Conservation (phyloP, 805 yeast genomes). For the Ogataea populi-albae region DNA sequence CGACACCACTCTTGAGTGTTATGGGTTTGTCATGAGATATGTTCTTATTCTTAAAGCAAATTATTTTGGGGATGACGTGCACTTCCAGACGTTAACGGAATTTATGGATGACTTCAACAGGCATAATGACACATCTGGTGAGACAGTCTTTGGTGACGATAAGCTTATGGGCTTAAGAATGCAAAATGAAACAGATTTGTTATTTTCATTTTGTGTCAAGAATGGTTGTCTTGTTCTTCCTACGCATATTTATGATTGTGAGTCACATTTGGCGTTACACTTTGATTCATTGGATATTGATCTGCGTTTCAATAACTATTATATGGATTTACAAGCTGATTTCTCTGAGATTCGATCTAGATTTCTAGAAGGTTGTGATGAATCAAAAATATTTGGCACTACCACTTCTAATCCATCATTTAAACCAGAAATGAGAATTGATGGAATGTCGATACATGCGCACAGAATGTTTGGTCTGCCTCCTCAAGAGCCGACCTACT, state of each 20-base stretch:
- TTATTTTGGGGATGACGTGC: constrained; percentile 84
- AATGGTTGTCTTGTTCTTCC: constrained; percentile 77
- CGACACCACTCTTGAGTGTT: constrained; percentile 63
- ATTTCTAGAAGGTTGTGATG: constrained; percentile 23
- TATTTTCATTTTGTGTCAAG: constrained; percentile 65
- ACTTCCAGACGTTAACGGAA: constrained; percentile 84
- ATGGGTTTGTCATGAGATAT: constrained; percentile 77
- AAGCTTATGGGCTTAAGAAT: constrained; percentile 35
- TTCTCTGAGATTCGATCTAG: constrained; percentile 53
- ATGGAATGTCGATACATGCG: constrained; percentile 68
- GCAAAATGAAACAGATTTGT: constrained; percentile 74
- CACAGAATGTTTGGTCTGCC: constrained; percentile 93
- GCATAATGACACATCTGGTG: background rate
- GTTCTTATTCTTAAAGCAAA: constrained; percentile 77
- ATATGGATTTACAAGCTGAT: constrained; percentile 87
- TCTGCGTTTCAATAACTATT: constrained; percentile 82
- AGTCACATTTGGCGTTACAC: constrained; percentile 57
- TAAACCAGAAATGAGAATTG: constrained; percentile 49
- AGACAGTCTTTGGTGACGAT: background rate
- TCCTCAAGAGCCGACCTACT: constrained; percentile 82
- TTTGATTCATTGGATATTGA: constrained; percentile 72
- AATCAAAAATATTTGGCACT: constrained; percentile 23
- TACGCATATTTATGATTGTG: constrained; percentile 57
- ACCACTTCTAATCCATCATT: constrained; percentile 21
- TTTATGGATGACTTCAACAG: constrained; percentile 40